Percentiles rank a stretch among this genome's conserved stretches.
phyloP scores from a whole-genome alignment of 805 yeast genomes.

The Candida oleophila region DNA sequence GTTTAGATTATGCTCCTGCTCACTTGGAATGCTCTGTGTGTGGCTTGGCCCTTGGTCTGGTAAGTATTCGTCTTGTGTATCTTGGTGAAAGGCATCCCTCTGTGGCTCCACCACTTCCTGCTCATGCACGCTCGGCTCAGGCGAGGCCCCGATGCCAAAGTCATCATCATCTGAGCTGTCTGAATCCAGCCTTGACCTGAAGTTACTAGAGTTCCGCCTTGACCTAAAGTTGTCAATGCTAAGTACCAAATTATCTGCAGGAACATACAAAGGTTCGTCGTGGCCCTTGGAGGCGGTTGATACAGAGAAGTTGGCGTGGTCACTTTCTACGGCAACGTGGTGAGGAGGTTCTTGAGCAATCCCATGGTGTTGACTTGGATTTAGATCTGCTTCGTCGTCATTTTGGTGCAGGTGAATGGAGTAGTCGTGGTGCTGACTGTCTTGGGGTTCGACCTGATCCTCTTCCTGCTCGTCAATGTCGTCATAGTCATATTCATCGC shows the following conservation, averaged over 20 bases:
- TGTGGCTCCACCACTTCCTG: too few relatives aligned
- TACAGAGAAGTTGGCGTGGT: not conserved
- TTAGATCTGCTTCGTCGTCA: not conserved
- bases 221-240: conserved; percentile 29
- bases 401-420: too few relatives aligned
- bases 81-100: too few relatives aligned
- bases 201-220: conserved; percentile 30
- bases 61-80: too few relatives aligned
- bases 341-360: not conserved
- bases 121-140: too few relatives aligned
- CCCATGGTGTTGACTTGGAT: not conserved
- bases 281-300: not conserved
- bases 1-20: not conserved
- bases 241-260: conserved; percentile 23
- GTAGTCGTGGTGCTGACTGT: not conserved
- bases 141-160: not conserved
- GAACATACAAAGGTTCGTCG: not conserved
- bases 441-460: not conserved
- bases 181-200: conserved; percentile 10
- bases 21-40: not conserved
- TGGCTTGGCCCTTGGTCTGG: too few relatives aligned
- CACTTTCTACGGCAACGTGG: not conserved
- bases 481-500: conserved; percentile 27
- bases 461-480: not conserved
- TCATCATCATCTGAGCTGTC: conserved; percentile 16